Base-by-base conservation (phyloP, 2,329 filamentous ascomycete species). In the Blumeria graminis region DNA sequence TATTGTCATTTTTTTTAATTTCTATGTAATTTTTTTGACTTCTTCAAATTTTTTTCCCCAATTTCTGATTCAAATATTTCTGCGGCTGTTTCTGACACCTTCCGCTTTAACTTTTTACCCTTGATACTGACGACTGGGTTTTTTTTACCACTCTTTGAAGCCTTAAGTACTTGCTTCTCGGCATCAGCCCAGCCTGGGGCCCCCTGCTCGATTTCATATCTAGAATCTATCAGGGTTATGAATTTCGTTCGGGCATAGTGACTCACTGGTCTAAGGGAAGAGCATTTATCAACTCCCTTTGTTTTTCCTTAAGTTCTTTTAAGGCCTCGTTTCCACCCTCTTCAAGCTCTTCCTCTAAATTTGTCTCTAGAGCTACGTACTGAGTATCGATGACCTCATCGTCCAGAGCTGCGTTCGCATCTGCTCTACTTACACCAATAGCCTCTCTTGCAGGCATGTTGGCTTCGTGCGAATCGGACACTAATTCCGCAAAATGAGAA, bases 221-320 rank as follows among this genome's bases (percentile, higher is more conserved):
- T 81, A 55, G 22, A n/a, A n/a, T n/a, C n/a, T n/a, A n/a, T n/a
- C n/a, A n/a, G n/a, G n/a, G n/a, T n/a, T n/a, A n/a, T n/a, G n/a
- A n/a, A n/a, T n/a, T n/a, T 60, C 28, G 11, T 38, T 48, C 11
- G 36, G 6, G 10, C 14, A 36, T 14, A 51, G 8, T 46, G 57
- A 70, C 82, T 76, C 75, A 90, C 79, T 85, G 82, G 64, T 94
- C 87, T 55, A 96, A 74, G 48, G 90, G 89, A 59, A 96, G 72
- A 60, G 88, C 84, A 71, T 95, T 86, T 64, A 96, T 94, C 61
- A 96, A 73, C 62, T 86, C 85, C 63, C 84, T 80, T 69, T 94
- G 86, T 70, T 90, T 86, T 68, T 85, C 81, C 62, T 78, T 78
- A 64, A 94, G 71, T 58, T 78, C 80, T 52, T 73, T 74, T 59